Conservation (phyloP, 805 yeast species). For the Teunomyces gatunensis region DNA sequence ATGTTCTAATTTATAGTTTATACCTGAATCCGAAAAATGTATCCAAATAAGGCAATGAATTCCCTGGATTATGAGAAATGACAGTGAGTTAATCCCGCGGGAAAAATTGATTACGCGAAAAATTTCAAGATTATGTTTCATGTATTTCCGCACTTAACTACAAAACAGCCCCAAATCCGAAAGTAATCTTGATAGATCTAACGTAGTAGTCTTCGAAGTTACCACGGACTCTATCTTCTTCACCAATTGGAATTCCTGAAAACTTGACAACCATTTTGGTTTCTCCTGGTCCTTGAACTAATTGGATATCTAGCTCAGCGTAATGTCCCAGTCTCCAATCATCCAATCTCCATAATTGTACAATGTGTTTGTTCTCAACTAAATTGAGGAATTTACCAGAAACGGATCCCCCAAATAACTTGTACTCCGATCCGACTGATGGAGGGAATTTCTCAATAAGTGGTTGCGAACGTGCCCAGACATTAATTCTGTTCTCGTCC, state of each 20-base stretch:
- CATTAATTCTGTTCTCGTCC: slow-evolving; percentile 75
- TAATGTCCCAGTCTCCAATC: slow-evolving; percentile 87
- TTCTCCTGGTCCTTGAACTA: slow-evolving; percentile 79
- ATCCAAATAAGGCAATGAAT: slow-evolving; percentile 1
- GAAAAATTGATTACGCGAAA: not conserved
- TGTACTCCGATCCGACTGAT: slow-evolving; percentile 59
- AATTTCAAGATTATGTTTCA: not conserved
- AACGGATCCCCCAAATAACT: slow-evolving; percentile 85
- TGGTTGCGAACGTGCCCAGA: slow-evolving; percentile 83
- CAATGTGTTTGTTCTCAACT: slow-evolving; percentile 56
- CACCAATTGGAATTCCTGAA: slow-evolving; percentile 92
- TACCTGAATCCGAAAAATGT: not conserved
- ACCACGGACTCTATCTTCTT: slow-evolving; percentile 80
- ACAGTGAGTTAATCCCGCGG: too few species aligned
- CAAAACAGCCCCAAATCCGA: slow-evolving; percentile 93
- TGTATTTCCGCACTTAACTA: slow-evolving; percentile 22
- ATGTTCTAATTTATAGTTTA: not conserved
- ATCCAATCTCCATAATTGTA: slow-evolving; percentile 80
- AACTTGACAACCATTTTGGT: slow-evolving; percentile 77
- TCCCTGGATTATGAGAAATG: not conserved
- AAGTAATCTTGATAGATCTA: slow-evolving; percentile 82
- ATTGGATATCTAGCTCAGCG: slow-evolving; percentile 63
- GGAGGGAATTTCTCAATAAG: slow-evolving; percentile 47
- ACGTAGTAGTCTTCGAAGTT: slow-evolving; percentile 91
- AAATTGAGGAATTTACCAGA: slow-evolving; percentile 65